Percentiles rank a stretch among this genome's conserved stretches.
Conservation (phyloP, 2,329 filamentous ascomycete species). For the Alternaria incomplexa region DNA sequence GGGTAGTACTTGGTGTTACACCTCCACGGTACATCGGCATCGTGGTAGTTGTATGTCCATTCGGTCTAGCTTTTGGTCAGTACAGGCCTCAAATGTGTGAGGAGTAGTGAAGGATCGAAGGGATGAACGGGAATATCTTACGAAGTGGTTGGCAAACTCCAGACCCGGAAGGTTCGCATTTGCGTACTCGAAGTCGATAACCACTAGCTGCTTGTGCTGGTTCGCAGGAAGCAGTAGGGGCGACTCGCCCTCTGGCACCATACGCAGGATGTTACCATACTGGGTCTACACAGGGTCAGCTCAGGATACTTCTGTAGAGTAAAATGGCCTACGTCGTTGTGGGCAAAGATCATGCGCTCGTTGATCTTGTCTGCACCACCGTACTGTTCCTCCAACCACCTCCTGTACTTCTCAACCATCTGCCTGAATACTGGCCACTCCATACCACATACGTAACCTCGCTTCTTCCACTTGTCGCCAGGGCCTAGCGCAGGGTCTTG, state of each 20-base stretch:
- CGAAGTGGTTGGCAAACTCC: constrained; percentile 98
- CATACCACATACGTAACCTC: constrained; percentile 81
- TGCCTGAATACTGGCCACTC: constrained; percentile 80
- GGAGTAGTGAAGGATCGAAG: not conserved
- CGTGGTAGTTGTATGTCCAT: constrained; percentile 98
- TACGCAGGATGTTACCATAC: constrained; percentile 94
- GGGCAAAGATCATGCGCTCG: constrained; percentile 86
- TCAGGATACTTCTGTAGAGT: not conserved
- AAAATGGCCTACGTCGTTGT: constrained; percentile 82
- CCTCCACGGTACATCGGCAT: constrained; percentile 66
- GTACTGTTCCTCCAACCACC: constrained; percentile 74
- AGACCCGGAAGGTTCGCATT: constrained; percentile 84
- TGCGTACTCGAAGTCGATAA: constrained; percentile 98
- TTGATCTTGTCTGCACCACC: constrained; percentile 71
- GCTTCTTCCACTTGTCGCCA: constrained; percentile 67
- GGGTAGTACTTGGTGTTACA: constrained; percentile 78
- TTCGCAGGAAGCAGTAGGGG: constrained; percentile 88
- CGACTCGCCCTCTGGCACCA: constrained; percentile 73
- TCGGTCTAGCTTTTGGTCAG: constrained; percentile 64
- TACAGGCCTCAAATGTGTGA: not conserved
- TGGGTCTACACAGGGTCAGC: constrained; percentile 70
- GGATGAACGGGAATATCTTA: constrained; percentile 43
- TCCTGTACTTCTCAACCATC: constrained; percentile 77
- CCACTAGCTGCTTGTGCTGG: constrained; percentile 92
- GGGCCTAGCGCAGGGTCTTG: constrained; percentile 45